phyloP scores from a whole-genome alignment of 495 filamentous ascomycete species.

The Hypoxylon fuscum region DNA sequence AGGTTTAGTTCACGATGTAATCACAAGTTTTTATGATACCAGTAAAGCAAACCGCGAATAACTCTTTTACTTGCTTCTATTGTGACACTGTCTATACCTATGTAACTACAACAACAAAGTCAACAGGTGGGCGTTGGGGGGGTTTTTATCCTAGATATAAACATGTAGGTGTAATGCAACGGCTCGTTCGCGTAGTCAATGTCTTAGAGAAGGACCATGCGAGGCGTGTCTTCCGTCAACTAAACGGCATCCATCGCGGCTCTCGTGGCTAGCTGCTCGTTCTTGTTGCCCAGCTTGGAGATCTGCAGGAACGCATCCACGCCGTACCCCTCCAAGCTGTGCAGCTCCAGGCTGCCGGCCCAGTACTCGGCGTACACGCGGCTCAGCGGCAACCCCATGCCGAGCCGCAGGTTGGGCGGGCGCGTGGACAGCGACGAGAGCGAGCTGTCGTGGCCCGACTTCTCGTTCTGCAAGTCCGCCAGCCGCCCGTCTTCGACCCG shows the following conservation, averaged over 20 bases:
- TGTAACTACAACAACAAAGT: no score
- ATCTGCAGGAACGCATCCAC: constrained; percentile 99
- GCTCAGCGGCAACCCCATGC: constrained; percentile 93
- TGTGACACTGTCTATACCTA: neutral
- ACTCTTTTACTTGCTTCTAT: constrained; percentile 1
- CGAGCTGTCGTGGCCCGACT: constrained; percentile 63
- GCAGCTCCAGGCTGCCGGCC: constrained; percentile 91
- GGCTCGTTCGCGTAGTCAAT: no score
- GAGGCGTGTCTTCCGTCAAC: constrained; percentile 15
- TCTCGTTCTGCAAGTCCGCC: constrained; percentile 72
- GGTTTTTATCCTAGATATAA: no score
- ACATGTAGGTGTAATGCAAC: no score
- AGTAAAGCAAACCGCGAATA: constrained; percentile 22
- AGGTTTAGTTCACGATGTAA: constrained; percentile 49
- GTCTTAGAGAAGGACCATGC: no score
- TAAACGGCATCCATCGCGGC: constrained; percentile 90
- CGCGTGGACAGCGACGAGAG: constrained; percentile 79
- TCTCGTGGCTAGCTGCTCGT: constrained; percentile 90
- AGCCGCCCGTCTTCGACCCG: constrained; percentile 81
- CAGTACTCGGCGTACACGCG: constrained; percentile 98
- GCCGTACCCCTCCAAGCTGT: constrained; percentile 94
- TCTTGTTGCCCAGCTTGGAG: constrained; percentile 97
- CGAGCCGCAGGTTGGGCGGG: constrained; percentile 86
- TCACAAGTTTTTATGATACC: constrained; percentile 48
- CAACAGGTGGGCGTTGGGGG: no score